These are phyloP conservation scores for Cordia subcordata DNA, from an alignment of 257 asterid genomes.

Conservation along the genomic window DNA sequence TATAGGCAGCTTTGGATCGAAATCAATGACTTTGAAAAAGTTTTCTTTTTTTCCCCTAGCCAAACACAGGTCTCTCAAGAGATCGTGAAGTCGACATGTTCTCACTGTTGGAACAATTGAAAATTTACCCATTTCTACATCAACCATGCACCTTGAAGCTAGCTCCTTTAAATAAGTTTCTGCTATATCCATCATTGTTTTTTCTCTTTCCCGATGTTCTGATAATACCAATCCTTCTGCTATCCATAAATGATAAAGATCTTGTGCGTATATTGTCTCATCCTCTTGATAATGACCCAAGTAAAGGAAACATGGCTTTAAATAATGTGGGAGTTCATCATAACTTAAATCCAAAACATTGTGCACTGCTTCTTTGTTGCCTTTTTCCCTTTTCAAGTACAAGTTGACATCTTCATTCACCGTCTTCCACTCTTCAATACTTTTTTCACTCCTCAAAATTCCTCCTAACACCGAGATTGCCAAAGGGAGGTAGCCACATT, in stretches of 20 bases:
- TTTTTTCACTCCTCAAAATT: constrained; percentile 3
- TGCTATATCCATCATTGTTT: constrained; percentile 4
- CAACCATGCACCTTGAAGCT: not conserved
- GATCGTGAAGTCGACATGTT: constrained; percentile 8
- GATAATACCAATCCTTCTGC: constrained; percentile 12
- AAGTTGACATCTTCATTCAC: constrained; percentile 3
- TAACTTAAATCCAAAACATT: constrained; percentile 3
- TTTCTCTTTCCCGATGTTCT: not conserved
- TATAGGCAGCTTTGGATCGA: not conserved
- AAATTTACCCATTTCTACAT: too few species aligned
- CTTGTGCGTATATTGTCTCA: not conserved
- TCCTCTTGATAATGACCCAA: constrained; percentile 4
- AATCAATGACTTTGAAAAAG: not conserved
- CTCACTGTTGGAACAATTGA: not conserved
- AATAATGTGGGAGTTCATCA: constrained; percentile 3
- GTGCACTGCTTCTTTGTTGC: not conserved
- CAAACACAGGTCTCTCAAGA: not conserved
- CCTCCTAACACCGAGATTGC: constrained; percentile 11
- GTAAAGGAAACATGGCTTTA: constrained; percentile 14
- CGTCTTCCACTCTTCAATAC: constrained; percentile 6
- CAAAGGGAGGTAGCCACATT: constrained; percentile 10
- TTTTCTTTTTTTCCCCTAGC: constrained; percentile 4
- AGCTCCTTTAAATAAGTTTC: not conserved
- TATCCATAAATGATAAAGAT: constrained; percentile 7
- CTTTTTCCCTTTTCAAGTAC: not conserved